Evolutionary conservation across 2,329 filamentous ascomycete species (phyloP).

Genomic region (Calonectria ilicicola): DNA sequence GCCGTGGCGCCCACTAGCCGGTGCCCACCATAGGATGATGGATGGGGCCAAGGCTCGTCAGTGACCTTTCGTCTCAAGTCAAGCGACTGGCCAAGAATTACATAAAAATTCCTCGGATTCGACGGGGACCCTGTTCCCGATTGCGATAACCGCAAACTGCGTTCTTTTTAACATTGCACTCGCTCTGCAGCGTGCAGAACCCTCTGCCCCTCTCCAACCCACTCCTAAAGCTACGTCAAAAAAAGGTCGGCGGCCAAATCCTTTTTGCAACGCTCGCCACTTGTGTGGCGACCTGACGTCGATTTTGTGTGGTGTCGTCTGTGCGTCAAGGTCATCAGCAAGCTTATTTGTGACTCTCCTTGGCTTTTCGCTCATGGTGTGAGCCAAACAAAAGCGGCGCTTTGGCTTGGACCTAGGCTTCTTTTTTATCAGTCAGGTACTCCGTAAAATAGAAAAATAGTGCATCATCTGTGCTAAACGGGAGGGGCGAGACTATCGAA

Average conservation of each 20-base stretch:
- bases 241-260: not conserved
- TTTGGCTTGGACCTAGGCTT: constrained; percentile 8
- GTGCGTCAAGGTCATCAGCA: constrained; percentile 19
- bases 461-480: not conserved
- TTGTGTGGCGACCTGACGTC: not conserved
- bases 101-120: not conserved
- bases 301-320: constrained; percentile 11
- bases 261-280: constrained; percentile 6
- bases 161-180: not conserved
- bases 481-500: not conserved
- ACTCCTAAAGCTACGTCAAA: not conserved
- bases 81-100: not conserved
- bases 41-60: not conserved
- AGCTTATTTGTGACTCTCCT: constrained; percentile 11
- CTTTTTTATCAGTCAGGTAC: not conserved
- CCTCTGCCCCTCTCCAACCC: not conserved
- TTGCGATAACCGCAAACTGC: constrained; percentile 1
- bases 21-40: not conserved
- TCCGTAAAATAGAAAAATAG: not conserved
- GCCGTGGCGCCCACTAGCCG: not conserved
- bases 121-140: not conserved
- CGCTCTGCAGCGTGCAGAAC: not conserved
- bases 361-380: not conserved
- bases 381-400: constrained; percentile 3
- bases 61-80: not conserved